Evolutionary conservation across 1,284 basidiomycete genomes (phyloP), one percentile per base, ranked within the genome.

Genomic region (Bondarzewia mesenterica): DNA sequence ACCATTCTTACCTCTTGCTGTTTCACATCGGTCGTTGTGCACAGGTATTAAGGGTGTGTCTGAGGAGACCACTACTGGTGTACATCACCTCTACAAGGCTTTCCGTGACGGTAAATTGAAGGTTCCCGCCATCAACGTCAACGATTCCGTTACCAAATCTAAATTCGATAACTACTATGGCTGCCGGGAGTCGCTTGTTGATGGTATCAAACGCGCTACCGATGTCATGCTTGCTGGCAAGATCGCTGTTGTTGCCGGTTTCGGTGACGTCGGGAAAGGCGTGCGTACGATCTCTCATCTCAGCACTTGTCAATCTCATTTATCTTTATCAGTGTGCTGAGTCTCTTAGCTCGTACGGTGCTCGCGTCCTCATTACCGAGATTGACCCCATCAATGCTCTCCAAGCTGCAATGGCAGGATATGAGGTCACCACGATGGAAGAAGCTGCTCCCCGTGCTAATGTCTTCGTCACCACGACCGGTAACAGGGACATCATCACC

Each of bases 161-260:
- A 99, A 99, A 79, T 99, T 99, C 66, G 87, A 89, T 71, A 89
- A 90, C 72, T 87, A 89, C 71, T 97, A 97, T 69, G 93, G 93
- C 56, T 99, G 95, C 77, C 91, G 96, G 63, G 96, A 99, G 75
- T 99, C 95, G 46, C 89, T 99, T 58, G 96, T 99, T 58, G 95
- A 99, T 68, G 95, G 95, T 65, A 98, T 99, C 78, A 99, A 99
- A 83, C 93, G 95, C 67, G 95, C 95, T 54, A 99, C 95, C 60
- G 95, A 99, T 71, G 93, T 99, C 68, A 99, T 99, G 95, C 85
- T 99, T 66, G 96, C 96, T 61, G 95, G 95, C 53, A 99, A 99
- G 77, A 92, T 98, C 58, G 94, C 94, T 52, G 90, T 99, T 57
- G 95, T 99, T 60, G 95, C 95, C 60, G 95, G 95, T 54, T 99